Base-by-base conservation (phyloP, 306 rosid species). In the Fagus crenata region DNA sequence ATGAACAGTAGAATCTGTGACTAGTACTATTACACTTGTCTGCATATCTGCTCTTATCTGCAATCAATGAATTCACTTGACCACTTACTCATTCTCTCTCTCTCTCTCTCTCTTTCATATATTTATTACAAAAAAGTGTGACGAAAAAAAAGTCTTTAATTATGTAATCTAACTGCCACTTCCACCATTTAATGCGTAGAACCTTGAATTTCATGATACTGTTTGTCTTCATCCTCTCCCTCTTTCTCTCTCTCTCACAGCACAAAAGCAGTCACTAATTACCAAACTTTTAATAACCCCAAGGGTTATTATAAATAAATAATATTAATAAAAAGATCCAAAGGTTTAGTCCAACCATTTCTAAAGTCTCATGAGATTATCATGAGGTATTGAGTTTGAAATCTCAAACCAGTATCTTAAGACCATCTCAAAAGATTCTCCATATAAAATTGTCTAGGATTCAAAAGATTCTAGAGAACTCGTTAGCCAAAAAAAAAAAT, bases 21-120 rank as follows among this genome's bases (percentile, higher is more conserved):
- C 93, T 14, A 87, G 78, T 28, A 46, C 84, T 82, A 81, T 46
- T 32, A 53, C 83, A 56, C 78, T 70, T 90, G 92, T 90, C 93
- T 87, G 91, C 87, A 81, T 86, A 79, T 89, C 96, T 85, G 90
- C 84, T 76, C 87, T 80, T 86, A 79, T 89, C 96, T 85, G 90
- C 84, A 77, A 77, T 88, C 90, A 78, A 91, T 86, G 87, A 85
- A 69, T 83, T 82, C 87, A 84, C 93, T 89, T 87, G 90, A 86
- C 92, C 86, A 81, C 80, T 68, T 81, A 77, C 17, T 75, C 8
- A 69, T 8, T 59, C 82, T 69, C 72, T 49, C 79, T 72, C 69
- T 71, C 75, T 58, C 80, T 59, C 80, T 4, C 73, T 49, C 35
- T 53, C 49, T 42, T 71, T 58, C 71, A 71, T 67, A 71, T 60